Evolutionary conservation across 106 monocot species (phyloP).

Genomic region (Allium fistulosum): DNA sequence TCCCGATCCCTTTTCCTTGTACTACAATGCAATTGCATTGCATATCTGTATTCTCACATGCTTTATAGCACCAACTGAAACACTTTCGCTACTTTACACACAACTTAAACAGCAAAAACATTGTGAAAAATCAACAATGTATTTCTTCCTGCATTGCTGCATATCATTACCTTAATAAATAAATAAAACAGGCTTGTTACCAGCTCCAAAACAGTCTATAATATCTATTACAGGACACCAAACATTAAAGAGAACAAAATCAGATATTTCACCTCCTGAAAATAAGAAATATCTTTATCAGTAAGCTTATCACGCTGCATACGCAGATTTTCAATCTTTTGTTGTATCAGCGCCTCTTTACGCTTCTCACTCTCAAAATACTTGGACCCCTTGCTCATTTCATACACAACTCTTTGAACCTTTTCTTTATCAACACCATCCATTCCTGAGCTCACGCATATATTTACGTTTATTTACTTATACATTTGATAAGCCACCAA

Average conservation of each 20-base stretch:
- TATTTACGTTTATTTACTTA: too few species aligned
- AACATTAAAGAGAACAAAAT: too few species aligned
- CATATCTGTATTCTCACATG: too few species aligned
- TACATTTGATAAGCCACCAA: too few species aligned
- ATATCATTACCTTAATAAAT: not conserved
- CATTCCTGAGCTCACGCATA: conserved; percentile 58
- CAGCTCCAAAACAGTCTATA: too few species aligned
- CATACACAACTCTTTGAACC: conserved; percentile 81
- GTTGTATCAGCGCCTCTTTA: conserved; percentile 67
- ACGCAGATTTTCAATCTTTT: conserved; percentile 62
- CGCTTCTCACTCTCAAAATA: conserved; percentile 94
- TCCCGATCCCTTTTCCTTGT: too few species aligned
- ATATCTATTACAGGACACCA: too few species aligned
- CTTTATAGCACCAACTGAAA: too few species aligned
- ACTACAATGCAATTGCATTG: too few species aligned
- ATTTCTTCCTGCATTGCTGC: not conserved
- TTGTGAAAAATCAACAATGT: too few species aligned
- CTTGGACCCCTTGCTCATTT: conserved; percentile 99
- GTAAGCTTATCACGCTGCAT: conserved; percentile 53
- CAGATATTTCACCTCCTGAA: conserved; percentile 45
- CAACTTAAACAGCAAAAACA: too few species aligned
- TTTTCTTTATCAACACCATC: conserved; percentile 99
- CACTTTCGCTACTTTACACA: too few species aligned
- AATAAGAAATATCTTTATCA: conserved; percentile 60
- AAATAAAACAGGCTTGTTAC: not conserved